Conservation (phyloP, 305 asterid species). For the Solanum hybrid region DNA sequence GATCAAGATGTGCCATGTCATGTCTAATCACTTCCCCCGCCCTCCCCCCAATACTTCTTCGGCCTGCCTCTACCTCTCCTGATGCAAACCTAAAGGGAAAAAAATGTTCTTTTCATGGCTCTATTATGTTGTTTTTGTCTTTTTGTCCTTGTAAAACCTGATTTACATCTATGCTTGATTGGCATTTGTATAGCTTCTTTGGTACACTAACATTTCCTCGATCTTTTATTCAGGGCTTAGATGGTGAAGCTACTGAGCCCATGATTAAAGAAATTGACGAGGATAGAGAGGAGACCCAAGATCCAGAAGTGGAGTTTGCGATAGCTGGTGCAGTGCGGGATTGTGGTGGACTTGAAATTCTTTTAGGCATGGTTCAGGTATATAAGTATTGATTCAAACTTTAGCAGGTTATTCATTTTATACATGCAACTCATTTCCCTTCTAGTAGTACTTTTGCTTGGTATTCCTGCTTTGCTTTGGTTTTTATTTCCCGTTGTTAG, state of each 20-base stretch:
- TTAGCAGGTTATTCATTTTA: slow-evolving; percentile 5
- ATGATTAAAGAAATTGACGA: slow-evolving; percentile 99
- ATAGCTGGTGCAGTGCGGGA: slow-evolving; percentile 93
- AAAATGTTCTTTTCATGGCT: background rate
- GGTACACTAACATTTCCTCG: background rate
- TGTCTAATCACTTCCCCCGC: background rate
- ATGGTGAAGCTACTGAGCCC: slow-evolving; percentile 99
- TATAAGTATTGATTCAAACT: slow-evolving; percentile 18
- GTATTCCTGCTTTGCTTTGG: background rate
- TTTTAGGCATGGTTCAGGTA: slow-evolving; percentile 92
- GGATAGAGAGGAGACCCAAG: slow-evolving; percentile 98
- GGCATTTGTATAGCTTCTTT: background rate
- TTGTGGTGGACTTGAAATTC: slow-evolving; percentile 92
- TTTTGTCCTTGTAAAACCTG: background rate
- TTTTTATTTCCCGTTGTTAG: background rate
- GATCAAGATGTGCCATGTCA: background rate
- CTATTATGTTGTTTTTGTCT: background rate
- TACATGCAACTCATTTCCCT: background rate
- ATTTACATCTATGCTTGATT: background rate
- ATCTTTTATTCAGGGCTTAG: slow-evolving; percentile 66
- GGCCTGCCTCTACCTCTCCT: background rate
- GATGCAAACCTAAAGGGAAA: background rate
- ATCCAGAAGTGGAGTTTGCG: slow-evolving; percentile 98
- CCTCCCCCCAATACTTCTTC: background rate
- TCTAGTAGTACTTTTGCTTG: slow-evolving; percentile 1